phyloP scores from a whole-genome alignment of 306 rosid species.

The Ammopiptanthus mongolicus region DNA sequence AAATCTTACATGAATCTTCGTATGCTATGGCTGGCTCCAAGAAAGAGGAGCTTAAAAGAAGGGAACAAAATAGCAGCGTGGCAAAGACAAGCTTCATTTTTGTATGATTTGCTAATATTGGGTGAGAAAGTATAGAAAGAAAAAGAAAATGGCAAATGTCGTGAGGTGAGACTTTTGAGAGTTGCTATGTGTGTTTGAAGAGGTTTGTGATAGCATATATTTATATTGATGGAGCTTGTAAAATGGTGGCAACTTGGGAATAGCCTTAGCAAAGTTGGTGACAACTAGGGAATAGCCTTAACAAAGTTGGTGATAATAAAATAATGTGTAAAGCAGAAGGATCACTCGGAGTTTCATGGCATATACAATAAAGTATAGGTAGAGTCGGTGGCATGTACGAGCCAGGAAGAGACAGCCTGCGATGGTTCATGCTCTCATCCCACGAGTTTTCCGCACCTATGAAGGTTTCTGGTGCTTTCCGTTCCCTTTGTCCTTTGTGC shows the following conservation, averaged over 20 bases:
- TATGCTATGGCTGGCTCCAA: constrained; percentile 32
- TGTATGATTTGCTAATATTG: neutral
- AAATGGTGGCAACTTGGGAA: neutral
- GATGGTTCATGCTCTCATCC: constrained; percentile 11
- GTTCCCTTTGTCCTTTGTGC: constrained; percentile 19
- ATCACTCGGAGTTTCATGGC: neutral
- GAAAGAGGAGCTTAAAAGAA: constrained; percentile 43
- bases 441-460: constrained; percentile 27
- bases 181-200: neutral
- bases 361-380: neutral
- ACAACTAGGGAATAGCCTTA: neutral
- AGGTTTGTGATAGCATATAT: constrained; percentile 12
- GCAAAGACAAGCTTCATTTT: constrained; percentile 45
- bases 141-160: neutral
- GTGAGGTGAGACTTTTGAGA: neutral
- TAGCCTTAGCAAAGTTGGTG: neutral
- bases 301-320: neutral
- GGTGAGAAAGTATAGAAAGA: neutral
- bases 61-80: constrained; percentile 36
- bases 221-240: constrained; percentile 15
- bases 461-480: neutral
- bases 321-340: neutral
- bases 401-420: constrained; percentile 8
- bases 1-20: constrained; percentile 32
- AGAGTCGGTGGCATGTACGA: constrained; percentile 5